Conservation (phyloP, 164 flowering plant species). For the Liquidambar formosana region DNA sequence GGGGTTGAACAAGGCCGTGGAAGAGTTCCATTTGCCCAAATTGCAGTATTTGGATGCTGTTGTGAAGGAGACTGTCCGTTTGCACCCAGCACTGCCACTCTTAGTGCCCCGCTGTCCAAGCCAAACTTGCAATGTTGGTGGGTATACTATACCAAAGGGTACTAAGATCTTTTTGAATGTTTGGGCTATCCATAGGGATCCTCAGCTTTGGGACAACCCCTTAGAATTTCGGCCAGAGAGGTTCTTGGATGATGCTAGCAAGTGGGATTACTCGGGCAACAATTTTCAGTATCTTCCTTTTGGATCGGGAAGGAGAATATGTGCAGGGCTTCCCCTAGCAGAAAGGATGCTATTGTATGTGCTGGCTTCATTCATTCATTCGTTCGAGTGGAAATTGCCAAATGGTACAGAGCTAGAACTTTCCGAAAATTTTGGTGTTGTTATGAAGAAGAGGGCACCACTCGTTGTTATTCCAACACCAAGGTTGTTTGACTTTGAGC, state of each 20-base stretch:
- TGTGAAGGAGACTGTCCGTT: slow-evolving; percentile 39
- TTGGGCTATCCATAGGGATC: slow-evolving; percentile 56
- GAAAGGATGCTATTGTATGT: slow-evolving; percentile 31
- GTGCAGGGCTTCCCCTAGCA: slow-evolving; percentile 48
- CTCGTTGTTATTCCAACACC: slow-evolving; percentile 43
- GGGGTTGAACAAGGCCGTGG: slow-evolving; percentile 28
- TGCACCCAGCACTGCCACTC: slow-evolving; percentile 32
- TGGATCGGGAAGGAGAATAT: slow-evolving; percentile 55
- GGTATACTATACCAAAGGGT: slow-evolving; percentile 36
- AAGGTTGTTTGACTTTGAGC: slow-evolving; percentile 27
- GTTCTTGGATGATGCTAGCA: slow-evolving; percentile 23
- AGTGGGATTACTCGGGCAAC: slow-evolving; percentile 35
- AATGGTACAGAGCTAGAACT: slow-evolving; percentile 29
- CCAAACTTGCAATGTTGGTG: slow-evolving; percentile 26
- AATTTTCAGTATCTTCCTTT: slow-evolving; percentile 47
- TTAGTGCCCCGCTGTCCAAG: slow-evolving; percentile 26
- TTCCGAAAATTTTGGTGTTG: slow-evolving; percentile 37
- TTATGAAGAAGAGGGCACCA: slow-evolving; percentile 33
- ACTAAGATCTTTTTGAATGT: slow-evolving; percentile 34
- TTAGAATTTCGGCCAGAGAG: slow-evolving; percentile 42
- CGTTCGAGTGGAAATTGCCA: slow-evolving; percentile 40
- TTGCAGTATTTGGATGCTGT: slow-evolving; percentile 37
- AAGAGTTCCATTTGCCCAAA: slow-evolving; percentile 33
- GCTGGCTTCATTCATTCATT: slow-evolving; percentile 45
- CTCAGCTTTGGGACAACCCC: slow-evolving; percentile 42